A percentile compares a stretch with the other conserved stretches of the same genome.
Conservation (phyloP, 495 filamentous ascomycete species). For the Neurospora africana region DNA sequence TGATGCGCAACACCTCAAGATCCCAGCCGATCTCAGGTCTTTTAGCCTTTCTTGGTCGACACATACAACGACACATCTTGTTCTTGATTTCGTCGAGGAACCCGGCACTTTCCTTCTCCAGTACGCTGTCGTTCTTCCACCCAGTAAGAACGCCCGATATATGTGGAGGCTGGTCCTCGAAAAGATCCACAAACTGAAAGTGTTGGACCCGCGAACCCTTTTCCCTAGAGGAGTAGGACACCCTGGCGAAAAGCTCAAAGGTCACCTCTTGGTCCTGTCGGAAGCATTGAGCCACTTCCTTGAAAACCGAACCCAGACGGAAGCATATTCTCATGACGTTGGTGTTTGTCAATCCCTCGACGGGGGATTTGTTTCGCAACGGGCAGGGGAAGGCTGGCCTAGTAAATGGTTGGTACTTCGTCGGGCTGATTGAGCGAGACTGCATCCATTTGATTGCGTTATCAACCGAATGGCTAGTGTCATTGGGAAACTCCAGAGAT, state of each 20-base stretch:
- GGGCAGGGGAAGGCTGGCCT: slow-evolving; percentile 38
- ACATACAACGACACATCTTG: slow-evolving; percentile 43
- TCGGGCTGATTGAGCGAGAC: not conserved
- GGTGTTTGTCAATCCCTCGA: slow-evolving; percentile 39
- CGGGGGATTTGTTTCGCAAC: slow-evolving; percentile 39
- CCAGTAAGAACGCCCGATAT: slow-evolving; percentile 37
- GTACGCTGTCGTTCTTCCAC: slow-evolving; percentile 35
- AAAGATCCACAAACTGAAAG: slow-evolving; percentile 51
- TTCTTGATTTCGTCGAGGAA: slow-evolving; percentile 21
- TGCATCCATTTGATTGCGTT: not conserved
- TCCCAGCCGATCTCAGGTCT: slow-evolving; percentile 29
- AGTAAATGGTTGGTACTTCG: slow-evolving; percentile 25
- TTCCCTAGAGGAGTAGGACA: slow-evolving; percentile 42
- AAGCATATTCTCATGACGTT: slow-evolving; percentile 48
- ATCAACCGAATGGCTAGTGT: not conserved
- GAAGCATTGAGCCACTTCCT: slow-evolving; percentile 29
- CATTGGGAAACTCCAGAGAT: not conserved
- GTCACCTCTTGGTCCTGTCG: slow-evolving; percentile 30
- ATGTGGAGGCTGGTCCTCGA: slow-evolving; percentile 44
- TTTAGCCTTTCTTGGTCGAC: slow-evolving; percentile 36
- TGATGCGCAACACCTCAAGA: slow-evolving; percentile 42
- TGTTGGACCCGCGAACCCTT: slow-evolving; percentile 35
- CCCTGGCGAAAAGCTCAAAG: slow-evolving; percentile 50
- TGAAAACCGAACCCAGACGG: slow-evolving; percentile 46
- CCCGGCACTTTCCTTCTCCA: slow-evolving; percentile 35